These are phyloP conservation scores for Calvatia gigantea DNA, from an alignment of 768 basidiomycete genomes.

Conservation along the genomic window DNA sequence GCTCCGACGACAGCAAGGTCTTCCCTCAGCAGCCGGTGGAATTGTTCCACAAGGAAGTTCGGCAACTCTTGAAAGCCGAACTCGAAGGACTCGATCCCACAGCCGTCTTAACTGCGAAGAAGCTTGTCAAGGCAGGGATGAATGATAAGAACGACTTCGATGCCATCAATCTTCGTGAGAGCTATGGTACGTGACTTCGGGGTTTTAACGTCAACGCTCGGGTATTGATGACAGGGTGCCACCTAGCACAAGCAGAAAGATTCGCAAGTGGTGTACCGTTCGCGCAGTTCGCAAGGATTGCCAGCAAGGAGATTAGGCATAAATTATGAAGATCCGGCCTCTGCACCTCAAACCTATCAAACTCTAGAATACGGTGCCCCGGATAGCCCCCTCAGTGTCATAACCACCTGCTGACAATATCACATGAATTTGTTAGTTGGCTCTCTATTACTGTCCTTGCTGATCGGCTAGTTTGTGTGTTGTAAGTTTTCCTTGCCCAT, in stretches of 20 bases:
- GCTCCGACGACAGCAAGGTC: constrained; percentile 43
- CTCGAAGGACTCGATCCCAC: constrained; percentile 54
- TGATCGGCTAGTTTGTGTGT: too few relatives aligned
- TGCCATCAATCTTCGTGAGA: constrained; percentile 63
- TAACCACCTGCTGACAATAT: too few relatives aligned
- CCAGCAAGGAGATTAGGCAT: constrained; percentile 62
- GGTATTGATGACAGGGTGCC: not conserved
- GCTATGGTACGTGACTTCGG: constrained; percentile 39
- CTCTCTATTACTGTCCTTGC: too few relatives aligned
- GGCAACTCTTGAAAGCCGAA: constrained; percentile 46
- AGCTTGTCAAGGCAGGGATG: constrained; percentile 50
- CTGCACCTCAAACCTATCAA: not conserved
- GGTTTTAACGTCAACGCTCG: not conserved
- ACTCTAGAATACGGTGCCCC: not conserved
- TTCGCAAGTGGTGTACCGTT: constrained; percentile 59
- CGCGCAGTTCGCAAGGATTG: constrained; percentile 51
- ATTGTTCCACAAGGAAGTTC: constrained; percentile 52
- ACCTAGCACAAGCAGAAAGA: constrained; percentile 56
- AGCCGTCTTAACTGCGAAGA: constrained; percentile 50
- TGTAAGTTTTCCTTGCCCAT: too few relatives aligned
- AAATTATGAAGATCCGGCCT: constrained; percentile 38
- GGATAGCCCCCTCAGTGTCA: too few relatives aligned
- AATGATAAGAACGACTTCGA: constrained; percentile 63
- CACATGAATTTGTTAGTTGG: too few relatives aligned
- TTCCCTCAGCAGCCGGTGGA: constrained; percentile 49